Percentiles rank a stretch among this genome's conserved stretches.
These are phyloP conservation scores for Betula pendula DNA, from an alignment of 306 rosid species.

Conservation along the genomic window DNA sequence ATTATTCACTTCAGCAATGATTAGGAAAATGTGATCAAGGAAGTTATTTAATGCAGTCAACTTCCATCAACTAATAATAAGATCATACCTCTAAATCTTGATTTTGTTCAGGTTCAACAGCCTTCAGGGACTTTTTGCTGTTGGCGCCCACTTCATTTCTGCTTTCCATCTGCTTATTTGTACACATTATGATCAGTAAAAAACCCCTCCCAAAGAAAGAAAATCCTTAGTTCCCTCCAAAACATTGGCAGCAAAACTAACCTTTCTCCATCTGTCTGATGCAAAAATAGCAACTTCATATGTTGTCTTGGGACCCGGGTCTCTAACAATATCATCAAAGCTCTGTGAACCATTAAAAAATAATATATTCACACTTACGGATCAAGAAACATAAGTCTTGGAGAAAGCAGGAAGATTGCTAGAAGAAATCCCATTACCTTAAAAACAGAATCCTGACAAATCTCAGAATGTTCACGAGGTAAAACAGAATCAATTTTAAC, in stretches of 20 bases:
- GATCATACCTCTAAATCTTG: slow-evolving; percentile 47
- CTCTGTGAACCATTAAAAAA: slow-evolving; percentile 51
- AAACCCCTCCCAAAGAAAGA: neutral
- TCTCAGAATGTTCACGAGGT: slow-evolving; percentile 41
- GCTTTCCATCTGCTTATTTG: slow-evolving; percentile 56
- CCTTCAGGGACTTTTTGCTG: slow-evolving; percentile 37
- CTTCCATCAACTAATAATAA: too few relatives aligned
- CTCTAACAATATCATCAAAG: slow-evolving; percentile 53
- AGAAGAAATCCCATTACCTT: slow-evolving; percentile 50
- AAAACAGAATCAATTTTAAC: slow-evolving; percentile 28
- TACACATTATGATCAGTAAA: slow-evolving; percentile 15
- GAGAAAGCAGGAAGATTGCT: slow-evolving; percentile 1
- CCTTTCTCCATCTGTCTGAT: slow-evolving; percentile 82
- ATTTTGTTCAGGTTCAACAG: slow-evolving; percentile 27
- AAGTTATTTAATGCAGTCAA: slow-evolving; percentile 8
- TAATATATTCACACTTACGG: slow-evolving; percentile 25
- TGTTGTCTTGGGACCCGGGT: slow-evolving; percentile 76
- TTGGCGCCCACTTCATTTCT: slow-evolving; percentile 35
- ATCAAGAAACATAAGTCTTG: slow-evolving; percentile 19
- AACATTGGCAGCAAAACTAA: slow-evolving; percentile 14
- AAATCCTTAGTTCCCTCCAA: neutral
- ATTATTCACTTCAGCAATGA: slow-evolving; percentile 10
- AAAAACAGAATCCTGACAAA: slow-evolving; percentile 50
- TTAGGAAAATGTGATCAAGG: slow-evolving; percentile 52
- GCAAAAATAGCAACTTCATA: slow-evolving; percentile 80